Percentiles rank a stretch among this genome's conserved stretches.
Evolutionary conservation across 805 yeast species (phyloP).

Genomic region (Saccharomycodes ludwigii): DNA sequence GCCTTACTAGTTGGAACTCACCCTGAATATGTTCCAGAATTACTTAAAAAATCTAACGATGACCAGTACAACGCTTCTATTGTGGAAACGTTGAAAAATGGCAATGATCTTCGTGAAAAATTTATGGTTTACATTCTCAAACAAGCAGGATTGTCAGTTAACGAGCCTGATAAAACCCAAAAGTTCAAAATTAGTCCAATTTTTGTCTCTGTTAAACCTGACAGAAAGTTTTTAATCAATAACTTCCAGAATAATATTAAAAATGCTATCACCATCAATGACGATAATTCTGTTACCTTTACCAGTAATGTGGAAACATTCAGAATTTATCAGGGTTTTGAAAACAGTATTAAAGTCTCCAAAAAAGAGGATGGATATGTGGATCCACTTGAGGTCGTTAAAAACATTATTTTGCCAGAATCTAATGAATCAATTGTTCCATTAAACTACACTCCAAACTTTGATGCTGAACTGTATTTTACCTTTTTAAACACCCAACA

Average conservation of each 20-base stretch:
- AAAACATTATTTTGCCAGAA: slow-evolving; percentile 35
- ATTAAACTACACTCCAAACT: slow-evolving; percentile 52
- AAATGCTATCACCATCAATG: slow-evolving; percentile 17
- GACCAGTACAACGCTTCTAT: slow-evolving; percentile 24
- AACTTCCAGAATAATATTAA: slow-evolving; percentile 11
- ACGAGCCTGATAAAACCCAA: slow-evolving; percentile 32
- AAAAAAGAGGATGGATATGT: no score
- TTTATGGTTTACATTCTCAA: slow-evolving; percentile 47
- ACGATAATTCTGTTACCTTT: slow-evolving; percentile 30
- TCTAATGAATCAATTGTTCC: slow-evolving; percentile 37
- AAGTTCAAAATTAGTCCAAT: slow-evolving; percentile 63
- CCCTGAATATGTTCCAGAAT: slow-evolving; percentile 67
- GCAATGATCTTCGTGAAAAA: slow-evolving; percentile 36
- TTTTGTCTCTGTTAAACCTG: slow-evolving; percentile 26
- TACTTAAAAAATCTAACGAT: slow-evolving; percentile 26
- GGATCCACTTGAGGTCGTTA: slow-evolving; percentile 44
- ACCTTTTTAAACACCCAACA: slow-evolving; percentile 19
- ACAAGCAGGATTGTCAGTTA: slow-evolving; percentile 60
- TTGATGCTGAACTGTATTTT: slow-evolving; percentile 50
- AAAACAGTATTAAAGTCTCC: no score
- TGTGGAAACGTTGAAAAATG: slow-evolving; percentile 27
- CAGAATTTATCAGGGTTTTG: slow-evolving; percentile 14
- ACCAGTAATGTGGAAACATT: slow-evolving; percentile 21
- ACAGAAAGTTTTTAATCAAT: slow-evolving; percentile 6
- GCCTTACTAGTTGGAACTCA: slow-evolving; percentile 78